Conservation (phyloP, 768 basidiomycete genomes). For the Rhizopogon sp. region DNA sequence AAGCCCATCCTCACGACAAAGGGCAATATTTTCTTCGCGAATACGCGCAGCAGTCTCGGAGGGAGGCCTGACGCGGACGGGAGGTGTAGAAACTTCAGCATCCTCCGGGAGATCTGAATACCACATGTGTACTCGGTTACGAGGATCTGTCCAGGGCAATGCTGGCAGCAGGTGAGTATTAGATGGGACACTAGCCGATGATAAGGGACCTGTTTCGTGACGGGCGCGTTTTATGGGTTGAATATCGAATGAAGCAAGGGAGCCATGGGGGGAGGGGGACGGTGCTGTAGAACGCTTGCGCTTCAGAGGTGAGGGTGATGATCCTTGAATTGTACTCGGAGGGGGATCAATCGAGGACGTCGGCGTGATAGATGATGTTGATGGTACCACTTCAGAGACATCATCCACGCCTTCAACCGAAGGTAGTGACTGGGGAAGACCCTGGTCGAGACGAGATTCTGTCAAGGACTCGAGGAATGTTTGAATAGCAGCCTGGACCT, state of each 20-base stretch:
- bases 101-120: constrained; percentile 5
- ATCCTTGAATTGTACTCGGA: background rate
- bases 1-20: background rate
- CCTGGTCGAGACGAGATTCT: background rate
- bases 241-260: background rate
- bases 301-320: background rate
- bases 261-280: background rate
- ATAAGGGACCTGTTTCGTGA: background rate
- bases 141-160: background rate
- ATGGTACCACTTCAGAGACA: background rate
- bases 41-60: background rate
- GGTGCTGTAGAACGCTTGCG: constrained; percentile 2
- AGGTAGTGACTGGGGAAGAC: background rate
- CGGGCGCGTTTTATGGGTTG: constrained; percentile 1
- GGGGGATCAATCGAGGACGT: background rate
- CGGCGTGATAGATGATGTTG: background rate
- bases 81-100: background rate
- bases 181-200: constrained; percentile 1
- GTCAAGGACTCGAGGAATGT: constrained; percentile 15
- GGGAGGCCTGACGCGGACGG: background rate
- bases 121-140: constrained; percentile 5
- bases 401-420: background rate
- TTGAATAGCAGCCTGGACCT: constrained; percentile 17
- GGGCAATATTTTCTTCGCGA: constrained; percentile 9
- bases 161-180: background rate